Base-by-base conservation (phyloP, 73 alveolate genomes). In the Paramecium octaurelia region DNA sequence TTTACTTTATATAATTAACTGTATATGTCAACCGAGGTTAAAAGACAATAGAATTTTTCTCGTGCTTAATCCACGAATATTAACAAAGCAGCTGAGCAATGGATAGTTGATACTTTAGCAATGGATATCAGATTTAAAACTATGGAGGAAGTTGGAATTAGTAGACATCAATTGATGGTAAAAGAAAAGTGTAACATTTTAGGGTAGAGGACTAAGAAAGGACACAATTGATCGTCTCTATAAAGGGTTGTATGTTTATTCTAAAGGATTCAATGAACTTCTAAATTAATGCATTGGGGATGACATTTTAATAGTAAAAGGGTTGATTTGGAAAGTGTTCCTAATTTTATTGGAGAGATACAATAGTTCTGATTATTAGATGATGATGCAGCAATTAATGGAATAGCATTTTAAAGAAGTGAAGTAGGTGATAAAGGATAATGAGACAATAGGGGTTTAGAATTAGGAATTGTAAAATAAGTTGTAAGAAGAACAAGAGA, bases 351-450 rank as follows among this genome's bases (percentile, higher is more conserved):
- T 73, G 2, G 87, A 73, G 46, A 31, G 87, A 73, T 73, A 73
- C 16, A 73, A 73, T 73, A 36, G 36, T 14, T 73, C 87, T 2
- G 87, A 73, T 73, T 73, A 73, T 73, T 73, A 73, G 27, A 36
- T 73, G 59, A 38, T 73, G 12, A 36, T 73, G 14, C 11, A 73
- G 20, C 4, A 40, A 73, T 36, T 73, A 20, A 73, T 73, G 18
- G 57, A 73, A 36, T 73, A 73, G 16, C 87, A 73, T 40, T 73
- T 29, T 73, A 73, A 43, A 73, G 87, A 73, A 35, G 87, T 73
- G 16, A 73, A 38, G 31, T 34, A 34, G 8, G 87, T 73, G 7
- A 36, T 36, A 12, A 40, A 31, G n/a, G 87, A 73, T 18, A 73
- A 73, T 34, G 87, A 73, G 46, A 23, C 16, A 11, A 40, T 73